Evolutionary conservation across 768 basidiomycete species (phyloP), one percentile per base, ranked within the genome.

Genomic region (Clitopilus hobsonii): DNA sequence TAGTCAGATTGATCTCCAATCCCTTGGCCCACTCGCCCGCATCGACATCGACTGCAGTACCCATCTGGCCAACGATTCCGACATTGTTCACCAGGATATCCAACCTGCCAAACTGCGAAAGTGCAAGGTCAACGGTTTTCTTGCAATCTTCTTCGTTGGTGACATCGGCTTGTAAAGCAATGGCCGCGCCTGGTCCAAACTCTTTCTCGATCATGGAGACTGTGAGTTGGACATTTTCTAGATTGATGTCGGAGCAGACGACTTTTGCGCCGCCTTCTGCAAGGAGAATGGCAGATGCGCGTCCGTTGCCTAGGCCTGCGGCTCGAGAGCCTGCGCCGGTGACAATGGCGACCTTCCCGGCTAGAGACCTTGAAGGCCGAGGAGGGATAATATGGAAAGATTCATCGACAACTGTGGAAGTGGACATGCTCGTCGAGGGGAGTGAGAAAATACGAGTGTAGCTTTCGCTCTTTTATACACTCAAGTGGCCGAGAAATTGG

Each of bases 61-160:
- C 74, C 13, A 52, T 59, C 0, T 73, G 72, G 1, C 75, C 74
- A 14, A 65, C 67, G 11, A 77, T 65, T 6, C 75, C 74, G 11
- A 77, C 75, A 49, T 71, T 75, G 53, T 75, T 77, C 8, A 76
- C 66, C 38, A 77, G 63, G 30, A 77, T 74, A 61, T 77, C 73
- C 25, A 77, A 63, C 27, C 70, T 66, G n/a, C 72, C 73, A 49
- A 70, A 77, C 16, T 56, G 66, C 5, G 67, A 58, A 6, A 74
- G 56, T 1, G 74, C 66, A 23, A 53, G 57, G n/a, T 72, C 66
- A 4, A 77, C 73, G 2, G 62, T 65, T n/a, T 56, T 61, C 58
- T 72, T 66, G 57, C 75, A 77, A 23, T 71, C 67, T 0, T 55
- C 63, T 16, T 69, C 60, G 27, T 67, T 61, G 1, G 74, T 68